Evolutionary conservation across 1,284 basidiomycete genomes (phyloP).

Genomic region (Thecaphora thlaspeos): DNA sequence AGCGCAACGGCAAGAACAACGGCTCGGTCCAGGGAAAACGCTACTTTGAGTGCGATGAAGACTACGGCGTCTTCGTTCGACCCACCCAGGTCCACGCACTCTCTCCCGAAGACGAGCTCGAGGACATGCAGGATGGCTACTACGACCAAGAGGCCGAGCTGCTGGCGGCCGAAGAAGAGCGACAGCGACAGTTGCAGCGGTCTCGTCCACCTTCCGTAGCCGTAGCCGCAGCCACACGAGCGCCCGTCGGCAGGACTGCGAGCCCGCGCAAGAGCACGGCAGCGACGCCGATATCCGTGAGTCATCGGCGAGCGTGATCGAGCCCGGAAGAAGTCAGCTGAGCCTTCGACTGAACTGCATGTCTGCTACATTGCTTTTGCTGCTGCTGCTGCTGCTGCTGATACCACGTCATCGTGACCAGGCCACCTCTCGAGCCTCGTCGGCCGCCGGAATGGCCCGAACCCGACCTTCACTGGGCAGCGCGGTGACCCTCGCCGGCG

Average conservation of each 20-base stretch:
- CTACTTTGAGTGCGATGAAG: slow-evolving; percentile 80
- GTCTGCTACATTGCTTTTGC: no score
- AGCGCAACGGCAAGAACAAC: slow-evolving; percentile 85
- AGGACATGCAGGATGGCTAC: slow-evolving; percentile 31
- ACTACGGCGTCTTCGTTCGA: slow-evolving; percentile 85
- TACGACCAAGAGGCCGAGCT: slow-evolving; percentile 3
- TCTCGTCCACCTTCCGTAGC: slow-evolving; percentile 10
- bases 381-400: no score
- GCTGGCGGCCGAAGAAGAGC: not conserved
- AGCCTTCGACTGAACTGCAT: no score
- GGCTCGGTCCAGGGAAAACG: slow-evolving; percentile 77
- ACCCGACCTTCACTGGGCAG: no score
- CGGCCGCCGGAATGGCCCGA: no score
- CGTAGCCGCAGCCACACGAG: slow-evolving; percentile 9
- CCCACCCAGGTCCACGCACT: slow-evolving; percentile 78
- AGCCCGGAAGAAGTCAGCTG: no score
- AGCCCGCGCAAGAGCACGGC: slow-evolving; percentile 26
- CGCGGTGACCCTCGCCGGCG: no score
- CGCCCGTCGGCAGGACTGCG: slow-evolving; percentile 6
- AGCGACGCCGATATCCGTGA: slow-evolving; percentile 3
- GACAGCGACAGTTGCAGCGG: slow-evolving; percentile 6
- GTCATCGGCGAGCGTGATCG: no score
- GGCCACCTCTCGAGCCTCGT: no score
- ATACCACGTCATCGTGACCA: no score
- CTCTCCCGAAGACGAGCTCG: slow-evolving; percentile 26